Evolutionary conservation across 306 rosid genomes (phyloP).

Genomic region (Urtica urens): DNA sequence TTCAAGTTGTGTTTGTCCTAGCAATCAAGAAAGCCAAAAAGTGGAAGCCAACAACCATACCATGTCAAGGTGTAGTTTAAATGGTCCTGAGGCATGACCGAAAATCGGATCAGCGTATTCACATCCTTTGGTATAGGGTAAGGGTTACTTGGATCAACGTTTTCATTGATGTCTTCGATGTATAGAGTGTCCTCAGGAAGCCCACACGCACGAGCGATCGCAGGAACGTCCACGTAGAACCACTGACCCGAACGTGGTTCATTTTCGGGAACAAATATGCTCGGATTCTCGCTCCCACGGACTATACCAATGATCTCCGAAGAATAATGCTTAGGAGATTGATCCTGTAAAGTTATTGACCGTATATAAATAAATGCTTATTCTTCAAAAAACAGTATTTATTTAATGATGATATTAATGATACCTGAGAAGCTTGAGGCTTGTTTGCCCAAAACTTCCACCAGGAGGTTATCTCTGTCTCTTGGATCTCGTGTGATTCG

Average conservation of each 20-base stretch:
- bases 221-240: conserved; percentile 93
- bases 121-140: conserved; percentile 85
- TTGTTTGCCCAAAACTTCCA: conserved; percentile 73
- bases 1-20: not conserved
- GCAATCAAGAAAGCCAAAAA: not conserved
- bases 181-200: conserved; percentile 64
- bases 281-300: conserved; percentile 91
- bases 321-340: conserved; percentile 29
- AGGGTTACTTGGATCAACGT: conserved; percentile 70
- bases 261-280: conserved; percentile 89
- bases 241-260: conserved; percentile 72
- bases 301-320: conserved; percentile 61
- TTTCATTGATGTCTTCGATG: conserved; percentile 58
- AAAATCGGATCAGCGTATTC: conserved; percentile 60
- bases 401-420: not conserved
- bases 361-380: conserved; percentile 2
- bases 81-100: conserved; percentile 92
- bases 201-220: conserved; percentile 49
- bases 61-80: conserved; percentile 85
- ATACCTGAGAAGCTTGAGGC: conserved; percentile 41
- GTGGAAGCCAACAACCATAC: conserved; percentile 25
- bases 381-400: not conserved
- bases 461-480: conserved; percentile 50
- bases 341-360: conserved; percentile 41
- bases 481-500: conserved; percentile 25